Percentiles rank a stretch among this genome's conserved stretches.
Evolutionary conservation across 2,329 filamentous ascomycete species (phyloP).

Genomic region (Pyrenophora graminea): DNA sequence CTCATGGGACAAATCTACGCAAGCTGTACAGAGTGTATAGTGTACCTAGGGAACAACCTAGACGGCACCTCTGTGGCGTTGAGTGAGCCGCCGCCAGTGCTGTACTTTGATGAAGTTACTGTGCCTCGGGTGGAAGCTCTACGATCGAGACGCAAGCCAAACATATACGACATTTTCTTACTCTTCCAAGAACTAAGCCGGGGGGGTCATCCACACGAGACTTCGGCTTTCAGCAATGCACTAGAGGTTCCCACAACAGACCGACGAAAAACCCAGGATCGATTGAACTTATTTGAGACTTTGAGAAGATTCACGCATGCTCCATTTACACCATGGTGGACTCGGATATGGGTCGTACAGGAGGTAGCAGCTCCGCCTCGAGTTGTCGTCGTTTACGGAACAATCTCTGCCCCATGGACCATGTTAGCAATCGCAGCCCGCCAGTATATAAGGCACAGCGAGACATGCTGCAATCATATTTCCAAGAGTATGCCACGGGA

Average conservation of each 20-base stretch:
- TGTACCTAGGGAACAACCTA: slow-evolving; percentile 17
- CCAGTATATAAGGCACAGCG: too few relatives aligned
- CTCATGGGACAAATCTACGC: slow-evolving; percentile 25
- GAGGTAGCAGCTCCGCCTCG: slow-evolving; percentile 15
- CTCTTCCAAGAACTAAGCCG: not conserved
- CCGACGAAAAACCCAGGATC: too few relatives aligned
- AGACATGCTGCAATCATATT: too few relatives aligned
- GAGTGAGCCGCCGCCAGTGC: not conserved
- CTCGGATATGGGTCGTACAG: slow-evolving; percentile 25
- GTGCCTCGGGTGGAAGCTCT: too few relatives aligned
- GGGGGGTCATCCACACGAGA: not conserved
- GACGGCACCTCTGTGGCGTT: not conserved
- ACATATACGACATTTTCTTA: not conserved
- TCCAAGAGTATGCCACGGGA: not conserved
- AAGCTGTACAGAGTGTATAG: slow-evolving; percentile 10
- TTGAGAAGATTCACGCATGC: slow-evolving; percentile 20
- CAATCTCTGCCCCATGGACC: not conserved
- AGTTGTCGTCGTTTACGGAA: slow-evolving; percentile 5
- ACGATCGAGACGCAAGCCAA: too few relatives aligned
- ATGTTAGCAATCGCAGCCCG: not conserved
- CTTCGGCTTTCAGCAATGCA: too few relatives aligned
- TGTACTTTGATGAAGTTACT: not conserved
- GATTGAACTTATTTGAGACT: slow-evolving; percentile 6
- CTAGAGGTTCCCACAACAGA: too few relatives aligned
- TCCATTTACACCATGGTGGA: slow-evolving; percentile 21